Evolutionary conservation across 169 alveolate genomes (phyloP).

Genomic region (Eimeria brunetti): DNA sequence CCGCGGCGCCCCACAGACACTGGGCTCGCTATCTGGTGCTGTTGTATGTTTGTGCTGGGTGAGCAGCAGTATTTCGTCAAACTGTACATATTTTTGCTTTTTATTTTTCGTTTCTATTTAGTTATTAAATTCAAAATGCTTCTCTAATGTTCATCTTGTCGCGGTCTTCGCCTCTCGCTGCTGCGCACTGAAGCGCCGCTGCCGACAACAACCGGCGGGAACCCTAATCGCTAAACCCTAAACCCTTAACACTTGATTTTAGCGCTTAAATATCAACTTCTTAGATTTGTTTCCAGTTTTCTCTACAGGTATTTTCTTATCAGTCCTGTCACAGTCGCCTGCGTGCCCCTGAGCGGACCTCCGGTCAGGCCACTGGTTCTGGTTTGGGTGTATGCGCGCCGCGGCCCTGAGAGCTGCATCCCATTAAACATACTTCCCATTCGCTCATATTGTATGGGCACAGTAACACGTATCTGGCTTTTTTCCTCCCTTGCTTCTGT

Average conservation of each 20-base stretch:
- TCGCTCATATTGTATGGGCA: background rate
- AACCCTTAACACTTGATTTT: background rate
- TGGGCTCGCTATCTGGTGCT: background rate
- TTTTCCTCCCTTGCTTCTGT: background rate
- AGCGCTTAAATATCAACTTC: background rate
- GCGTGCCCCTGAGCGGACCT: background rate
- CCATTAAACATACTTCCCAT: background rate
- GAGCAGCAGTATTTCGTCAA: background rate
- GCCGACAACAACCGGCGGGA: background rate
- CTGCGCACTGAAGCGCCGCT: background rate
- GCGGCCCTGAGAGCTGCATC: background rate
- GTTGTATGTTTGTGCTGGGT: background rate
- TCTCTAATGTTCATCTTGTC: background rate
- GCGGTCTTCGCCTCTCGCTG: background rate
- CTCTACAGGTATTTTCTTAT: background rate
- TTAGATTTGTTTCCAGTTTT: background rate
- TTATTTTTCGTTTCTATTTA: no score
- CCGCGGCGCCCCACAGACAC: slow-evolving; percentile 1
- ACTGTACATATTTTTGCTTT: background rate
- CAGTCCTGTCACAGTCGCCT: background rate
- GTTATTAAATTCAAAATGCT: background rate
- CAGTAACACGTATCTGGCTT: background rate
- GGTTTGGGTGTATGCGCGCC: background rate
- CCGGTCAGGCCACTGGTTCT: slow-evolving; percentile 16
- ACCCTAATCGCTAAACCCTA: slow-evolving; percentile 1